Base-by-base conservation (phyloP, 2,329 filamentous ascomycete species). In the Exophiala spinifera region DNA sequence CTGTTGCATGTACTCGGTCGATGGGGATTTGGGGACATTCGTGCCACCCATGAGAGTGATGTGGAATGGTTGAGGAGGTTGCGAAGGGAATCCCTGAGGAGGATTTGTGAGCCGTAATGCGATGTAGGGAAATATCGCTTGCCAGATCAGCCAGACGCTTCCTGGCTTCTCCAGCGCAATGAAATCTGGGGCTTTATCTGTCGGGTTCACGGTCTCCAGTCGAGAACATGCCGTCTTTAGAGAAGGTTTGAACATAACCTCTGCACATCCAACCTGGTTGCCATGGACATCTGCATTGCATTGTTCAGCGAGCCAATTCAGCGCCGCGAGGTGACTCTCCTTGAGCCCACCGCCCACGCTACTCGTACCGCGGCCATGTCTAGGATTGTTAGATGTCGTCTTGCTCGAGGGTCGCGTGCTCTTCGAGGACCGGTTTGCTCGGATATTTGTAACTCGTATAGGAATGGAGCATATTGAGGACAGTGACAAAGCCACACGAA, bases 41-140 rank as follows among this genome's bases (percentile, higher is more conserved):
- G 82, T 85, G 6, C 82, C 82, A 4, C 82, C 82, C 7, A 69
- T 76, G 33, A 85, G 74, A 1, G 65, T 72, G 7, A 84, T 59
- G 17, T 61, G 65, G 46, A 75, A 67, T 44, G 42, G 42, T 44
- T 4, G 17, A 10, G 19, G 14, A 10, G 42, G 21, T 10, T 14
- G 19, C 23, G 19, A n/a, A 23, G 20, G 15, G 6, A 28, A 3
- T 1, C 5, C 7, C 7, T 23, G 42, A 3, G 11, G 10, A 14
- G 11, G 8, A 13, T 25, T 10, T 28, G 28, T 21, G 20, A 25
- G n/a, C 3, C 4, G 20, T 21, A 81, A 77, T 1, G 85, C 66
- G 2, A 84, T 65, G 59, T 78, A 84, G 0, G 82, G 82, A 36
- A 84, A 74, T 3, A 85, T 68, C 4, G 82, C 81, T 64, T 85